Base-by-base conservation (phyloP, 192 early-diverging fungal genomes). In the Chytriomyces confervae region DNA sequence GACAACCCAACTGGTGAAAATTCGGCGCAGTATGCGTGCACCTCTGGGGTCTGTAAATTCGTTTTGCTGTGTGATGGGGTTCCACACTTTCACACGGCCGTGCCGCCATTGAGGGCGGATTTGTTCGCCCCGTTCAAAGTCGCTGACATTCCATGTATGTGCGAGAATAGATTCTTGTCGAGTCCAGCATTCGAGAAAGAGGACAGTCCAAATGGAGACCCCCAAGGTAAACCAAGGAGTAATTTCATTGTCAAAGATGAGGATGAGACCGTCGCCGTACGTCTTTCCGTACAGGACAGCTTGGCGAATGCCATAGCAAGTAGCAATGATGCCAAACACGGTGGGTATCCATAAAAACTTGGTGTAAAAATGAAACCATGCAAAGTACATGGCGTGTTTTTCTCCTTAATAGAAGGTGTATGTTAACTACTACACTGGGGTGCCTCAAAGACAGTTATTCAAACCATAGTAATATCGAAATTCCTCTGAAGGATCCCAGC, bases 161-260 rank as follows among this genome's bases (percentile, higher is more conserved):
- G 84, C 75, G 48, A 92, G 67, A 11, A 72, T 67, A 11, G 76
- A 67, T 46, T 82, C 87, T 75, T 81, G 80, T 20, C 91, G 80
- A 67, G 90, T 86, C 92, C 92, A 92, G 69, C 75, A 85, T 70
- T 92, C 89, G 23, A 93, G 74, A 79, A 85, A 91, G n/a, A 86
- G 70, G 0, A 86, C 79, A 3, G 67, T 76, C 92, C 92, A 93
- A 29, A 92, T 50, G 29, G 84, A 76, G 80, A 91, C 90, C 24
- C 87, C 79, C 36, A 93, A 66, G 1, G 92, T 81, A 77, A 78
- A 93, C 5, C 83, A 81, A 10, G 85, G 64, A 1, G 92, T 90
- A 10, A 85, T n/a, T 8, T 76, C 80, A 67, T 92, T 93, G 73
- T 93, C 92, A 72, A 92, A 88, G 44, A 91, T 77, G 13, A 82